Evolutionary conservation across 306 rosid genomes (phyloP), one percentile per base, ranked within the genome.

Genomic region (Parietaria judaica): DNA sequence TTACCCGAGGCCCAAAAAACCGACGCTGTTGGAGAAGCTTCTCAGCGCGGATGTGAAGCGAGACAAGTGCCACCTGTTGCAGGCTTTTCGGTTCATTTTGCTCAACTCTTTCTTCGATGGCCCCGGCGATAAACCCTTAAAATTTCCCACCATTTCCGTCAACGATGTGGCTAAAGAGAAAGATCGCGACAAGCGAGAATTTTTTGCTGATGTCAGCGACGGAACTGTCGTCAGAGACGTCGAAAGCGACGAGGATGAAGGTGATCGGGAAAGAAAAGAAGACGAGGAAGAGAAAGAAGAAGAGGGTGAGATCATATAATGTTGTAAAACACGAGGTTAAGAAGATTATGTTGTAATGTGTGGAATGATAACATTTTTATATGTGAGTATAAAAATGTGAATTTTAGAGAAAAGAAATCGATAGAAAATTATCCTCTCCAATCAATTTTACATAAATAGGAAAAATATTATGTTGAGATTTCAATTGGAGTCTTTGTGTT

Each of bases 31-130:
- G 73, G 81, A 86, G 84, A 92, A 88, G 76, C 99, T 92, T 62
- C 74, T 86, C 60, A 70, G 76, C 73, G 67, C 84, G 54, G 99
- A 92, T 69, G 66, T 79, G 56, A 81, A 62, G 77, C 86, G 86
- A 74, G 96, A 92, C 57, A 86, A 76, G 60, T 74, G 78, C 73
- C 78, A 62, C 65, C 52, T 88, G 65, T 44, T 79, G 68, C 96
- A 92, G 78, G 90, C 69, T 68, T 84, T 92, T 67, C 82, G 95
- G 79, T 92, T 92, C 88, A 84, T 84, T 84, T 80, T 66, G 56
- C 73, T 70, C 66, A 92, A 92, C 67, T 86, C 86, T 38, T 88
- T 88, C 76, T 88, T 92, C 70, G 71, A 77, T 64, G 77, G 84
- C 58, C 69, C 65, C 73, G 86, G 84, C 12, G 80, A 78, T 38